Evolutionary conservation across 306 rosid genomes (phyloP).

Genomic region (Rosa chinensis): DNA sequence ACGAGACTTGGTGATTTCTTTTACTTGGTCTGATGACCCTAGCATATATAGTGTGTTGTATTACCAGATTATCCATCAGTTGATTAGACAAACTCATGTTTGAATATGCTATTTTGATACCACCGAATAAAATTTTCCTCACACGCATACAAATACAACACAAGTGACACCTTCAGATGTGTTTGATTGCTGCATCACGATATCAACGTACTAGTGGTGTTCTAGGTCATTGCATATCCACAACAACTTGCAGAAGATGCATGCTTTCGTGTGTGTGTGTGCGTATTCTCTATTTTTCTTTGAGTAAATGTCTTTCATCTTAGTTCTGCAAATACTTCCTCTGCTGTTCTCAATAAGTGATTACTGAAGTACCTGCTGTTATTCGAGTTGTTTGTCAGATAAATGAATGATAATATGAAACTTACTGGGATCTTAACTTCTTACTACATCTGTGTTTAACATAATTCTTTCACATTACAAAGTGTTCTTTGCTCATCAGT

Average conservation of each 20-base stretch:
- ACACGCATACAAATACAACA: too few relatives aligned
- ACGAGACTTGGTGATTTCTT: not conserved
- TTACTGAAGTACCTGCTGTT: not conserved
- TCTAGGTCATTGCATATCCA: not conserved
- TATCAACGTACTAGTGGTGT: not conserved
- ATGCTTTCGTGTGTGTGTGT: not conserved
- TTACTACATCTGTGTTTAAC: not conserved
- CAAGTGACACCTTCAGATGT: too few relatives aligned
- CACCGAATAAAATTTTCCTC: too few relatives aligned
- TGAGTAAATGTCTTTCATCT: not conserved
- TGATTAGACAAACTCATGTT: too few relatives aligned
- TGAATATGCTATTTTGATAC: too few relatives aligned
- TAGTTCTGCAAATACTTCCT: not conserved
- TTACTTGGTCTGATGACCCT: not conserved
- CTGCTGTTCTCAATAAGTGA: not conserved
- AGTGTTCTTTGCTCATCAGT: slow-evolving; percentile 5
- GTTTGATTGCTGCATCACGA: not conserved
- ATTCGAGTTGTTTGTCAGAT: not conserved
- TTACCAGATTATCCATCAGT: too few relatives aligned
- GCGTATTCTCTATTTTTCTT: not conserved
- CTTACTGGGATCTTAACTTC: not conserved
- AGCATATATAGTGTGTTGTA: too few relatives aligned
- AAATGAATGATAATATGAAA: not conserved
- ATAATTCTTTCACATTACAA: not conserved
- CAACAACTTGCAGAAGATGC: not conserved